Percentiles rank a stretch among this genome's conserved stretches.
These are phyloP conservation scores for Hebeloma cylindrosporum DNA, from an alignment of 768 basidiomycete species.

Conservation along the genomic window DNA sequence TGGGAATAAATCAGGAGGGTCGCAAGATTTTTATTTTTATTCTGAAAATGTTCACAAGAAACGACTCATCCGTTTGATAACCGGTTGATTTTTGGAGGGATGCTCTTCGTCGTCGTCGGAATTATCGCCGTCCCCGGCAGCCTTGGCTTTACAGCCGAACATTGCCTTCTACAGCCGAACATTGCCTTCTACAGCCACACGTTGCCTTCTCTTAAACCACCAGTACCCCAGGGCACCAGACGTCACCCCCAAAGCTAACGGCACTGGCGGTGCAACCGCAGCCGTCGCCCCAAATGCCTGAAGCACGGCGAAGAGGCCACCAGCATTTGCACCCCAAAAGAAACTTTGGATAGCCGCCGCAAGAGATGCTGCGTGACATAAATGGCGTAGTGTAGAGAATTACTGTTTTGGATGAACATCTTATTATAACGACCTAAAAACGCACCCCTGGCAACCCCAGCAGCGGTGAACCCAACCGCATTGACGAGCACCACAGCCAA, in stretches of 20 bases:
- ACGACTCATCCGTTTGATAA: no score
- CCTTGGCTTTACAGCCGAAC: no score
- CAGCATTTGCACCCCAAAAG: conserved; percentile 7
- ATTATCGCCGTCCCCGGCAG: no score
- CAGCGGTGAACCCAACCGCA: conserved; percentile 13
- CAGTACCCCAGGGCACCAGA: conserved; percentile 1
- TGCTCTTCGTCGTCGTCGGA: no score
- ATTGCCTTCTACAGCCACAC: no score
- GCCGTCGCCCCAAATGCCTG: conserved; percentile 18
- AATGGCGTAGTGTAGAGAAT: neutral
- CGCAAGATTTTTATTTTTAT: no score
- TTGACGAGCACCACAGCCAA: conserved; percentile 12
- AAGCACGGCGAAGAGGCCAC: conserved; percentile 10
- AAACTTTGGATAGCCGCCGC: conserved; percentile 11
- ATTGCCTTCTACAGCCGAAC: no score
- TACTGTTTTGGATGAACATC: neutral
- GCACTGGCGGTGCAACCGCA: conserved; percentile 5
- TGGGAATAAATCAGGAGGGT: no score
- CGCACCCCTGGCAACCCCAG: conserved; percentile 14
- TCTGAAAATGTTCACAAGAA: no score
- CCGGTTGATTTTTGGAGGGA: no score
- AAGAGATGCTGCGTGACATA: conserved; percentile 3
- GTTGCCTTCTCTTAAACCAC: conserved; percentile 3
- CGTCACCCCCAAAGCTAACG: conserved; percentile 1
- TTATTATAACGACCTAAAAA: neutral